These are phyloP conservation scores for Porcisia deanei DNA, from an alignment of 208 protist genomes.

Conservation along the genomic window DNA sequence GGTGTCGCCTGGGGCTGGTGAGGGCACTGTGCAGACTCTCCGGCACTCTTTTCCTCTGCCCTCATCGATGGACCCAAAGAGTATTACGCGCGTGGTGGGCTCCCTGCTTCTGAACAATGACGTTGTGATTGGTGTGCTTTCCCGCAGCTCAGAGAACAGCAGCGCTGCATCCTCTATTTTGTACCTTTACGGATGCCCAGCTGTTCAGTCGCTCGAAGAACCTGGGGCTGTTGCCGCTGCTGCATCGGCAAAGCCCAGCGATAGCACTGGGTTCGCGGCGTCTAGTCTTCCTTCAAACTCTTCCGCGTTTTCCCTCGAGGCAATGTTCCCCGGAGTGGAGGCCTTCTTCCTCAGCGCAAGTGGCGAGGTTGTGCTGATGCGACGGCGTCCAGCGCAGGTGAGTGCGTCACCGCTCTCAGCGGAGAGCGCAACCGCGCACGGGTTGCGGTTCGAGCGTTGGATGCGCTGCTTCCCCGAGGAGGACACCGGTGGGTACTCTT, in stretches of 20 bases:
- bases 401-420: neutral
- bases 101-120: slow-evolving; percentile 53
- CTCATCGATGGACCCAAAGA: neutral
- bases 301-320: slow-evolving; percentile 47
- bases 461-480: slow-evolving; percentile 53
- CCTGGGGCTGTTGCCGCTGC: neutral
- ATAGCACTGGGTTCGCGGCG: neutral
- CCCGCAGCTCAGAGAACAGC: neutral
- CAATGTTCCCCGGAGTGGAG: slow-evolving; percentile 42
- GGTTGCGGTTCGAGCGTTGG: slow-evolving; percentile 45
- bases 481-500: slow-evolving; percentile 20
- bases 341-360: slow-evolving; percentile 53
- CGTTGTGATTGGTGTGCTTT: slow-evolving; percentile 45
- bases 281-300: neutral
- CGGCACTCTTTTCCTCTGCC: slow-evolving; percentile 10
- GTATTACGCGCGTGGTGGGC: slow-evolving; percentile 26
- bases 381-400: neutral
- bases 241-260: neutral
- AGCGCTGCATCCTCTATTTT: slow-evolving; percentile 15
- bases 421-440: slow-evolving; percentile 6
- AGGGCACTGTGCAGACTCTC: neutral
- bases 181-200: slow-evolving; percentile 60
- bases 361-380: slow-evolving; percentile 59
- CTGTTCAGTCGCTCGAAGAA: slow-evolving; percentile 35
- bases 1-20: slow-evolving; percentile 5